Evolutionary conservation across 164 flowering plant genomes (phyloP).

Genomic region (Vitis rupestris): DNA sequence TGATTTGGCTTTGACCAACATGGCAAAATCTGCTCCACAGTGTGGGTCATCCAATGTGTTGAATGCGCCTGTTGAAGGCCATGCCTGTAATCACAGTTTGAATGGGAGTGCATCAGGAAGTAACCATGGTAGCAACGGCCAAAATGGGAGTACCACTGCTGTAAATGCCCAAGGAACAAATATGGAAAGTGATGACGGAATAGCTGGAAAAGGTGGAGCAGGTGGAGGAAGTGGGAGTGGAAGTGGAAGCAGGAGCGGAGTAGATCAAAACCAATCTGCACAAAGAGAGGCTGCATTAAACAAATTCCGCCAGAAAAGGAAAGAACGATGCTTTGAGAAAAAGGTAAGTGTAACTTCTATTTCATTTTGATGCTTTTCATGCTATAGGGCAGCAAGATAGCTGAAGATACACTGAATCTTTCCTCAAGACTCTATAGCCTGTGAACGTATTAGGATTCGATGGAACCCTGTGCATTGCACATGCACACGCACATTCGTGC

Average conservation of each 20-base stretch:
- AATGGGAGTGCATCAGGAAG: constrained; percentile 43
- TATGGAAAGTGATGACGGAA: constrained; percentile 20
- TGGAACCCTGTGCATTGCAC: too few relatives aligned
- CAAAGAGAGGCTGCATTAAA: constrained; percentile 47
- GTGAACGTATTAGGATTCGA: too few relatives aligned
- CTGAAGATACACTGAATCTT: too few relatives aligned
- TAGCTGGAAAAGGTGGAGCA: constrained; percentile 14
- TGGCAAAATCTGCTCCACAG: constrained; percentile 7
- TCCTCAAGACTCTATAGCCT: too few relatives aligned
- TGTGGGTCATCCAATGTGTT: constrained; percentile 27
- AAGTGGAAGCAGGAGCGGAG: constrained; percentile 16
- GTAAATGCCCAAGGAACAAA: constrained; percentile 20
- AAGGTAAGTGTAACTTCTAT: constrained; percentile 26
- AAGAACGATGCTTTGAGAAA: constrained; percentile 42
- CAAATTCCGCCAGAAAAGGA: constrained; percentile 48
- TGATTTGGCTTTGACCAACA: constrained; percentile 16
- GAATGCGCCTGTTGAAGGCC: constrained; percentile 11
- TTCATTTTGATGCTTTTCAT: too few relatives aligned
- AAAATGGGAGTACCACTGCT: constrained; percentile 23
- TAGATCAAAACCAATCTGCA: constrained; percentile 18
- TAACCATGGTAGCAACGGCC: constrained; percentile 38
- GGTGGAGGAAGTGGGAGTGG: constrained; percentile 18
- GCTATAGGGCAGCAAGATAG: too few relatives aligned
- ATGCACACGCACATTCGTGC: too few relatives aligned
- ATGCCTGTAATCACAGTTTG: constrained; percentile 22